Evolutionary conservation across 805 yeast species (phyloP).

Genomic region (Teunomyces panamensis): DNA sequence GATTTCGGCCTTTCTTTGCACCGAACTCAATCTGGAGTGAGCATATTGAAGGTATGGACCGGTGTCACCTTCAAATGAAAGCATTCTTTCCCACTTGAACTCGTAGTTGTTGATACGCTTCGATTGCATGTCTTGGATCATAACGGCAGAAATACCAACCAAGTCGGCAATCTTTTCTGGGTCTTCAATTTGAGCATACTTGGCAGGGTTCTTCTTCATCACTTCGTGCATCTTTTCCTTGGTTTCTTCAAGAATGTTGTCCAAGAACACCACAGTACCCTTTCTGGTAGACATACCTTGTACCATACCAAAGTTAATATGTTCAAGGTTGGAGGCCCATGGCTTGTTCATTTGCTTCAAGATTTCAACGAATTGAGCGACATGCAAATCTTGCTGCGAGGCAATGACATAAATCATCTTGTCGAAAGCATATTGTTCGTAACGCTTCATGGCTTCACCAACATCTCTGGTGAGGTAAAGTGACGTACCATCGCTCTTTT

Average conservation of each 20-base stretch:
- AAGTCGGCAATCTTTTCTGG: conserved; percentile 95
- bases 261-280: conserved; percentile 98
- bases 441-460: conserved; percentile 93
- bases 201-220: conserved; percentile 86
- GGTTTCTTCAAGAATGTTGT: conserved; percentile 88
- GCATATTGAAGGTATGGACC: conserved; percentile 99
- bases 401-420: conserved; percentile 97
- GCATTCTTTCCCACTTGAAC: conserved; percentile 97
- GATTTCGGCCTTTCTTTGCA: conserved; percentile 74
- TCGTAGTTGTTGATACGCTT: conserved; percentile 95
- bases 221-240: conserved; percentile 94
- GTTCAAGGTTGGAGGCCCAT: conserved; percentile 80
- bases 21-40: conserved; percentile 93
- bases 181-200: conserved; percentile 87
- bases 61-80: conserved; percentile 97
- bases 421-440: conserved; percentile 80
- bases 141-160: conserved; percentile 94
- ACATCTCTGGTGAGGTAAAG: conserved; percentile 93
- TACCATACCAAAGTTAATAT: conserved; percentile 96
- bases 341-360: conserved; percentile 84
- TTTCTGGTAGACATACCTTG: conserved; percentile 97
- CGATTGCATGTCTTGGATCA: conserved; percentile 98
- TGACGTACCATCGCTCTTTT: conserved; percentile 94
- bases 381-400: conserved; percentile 91
- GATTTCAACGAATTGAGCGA: conserved; percentile 91